phyloP scores from a whole-genome alignment of 2,329 filamentous ascomycete species.

The Chaetomiaceae sp. region DNA sequence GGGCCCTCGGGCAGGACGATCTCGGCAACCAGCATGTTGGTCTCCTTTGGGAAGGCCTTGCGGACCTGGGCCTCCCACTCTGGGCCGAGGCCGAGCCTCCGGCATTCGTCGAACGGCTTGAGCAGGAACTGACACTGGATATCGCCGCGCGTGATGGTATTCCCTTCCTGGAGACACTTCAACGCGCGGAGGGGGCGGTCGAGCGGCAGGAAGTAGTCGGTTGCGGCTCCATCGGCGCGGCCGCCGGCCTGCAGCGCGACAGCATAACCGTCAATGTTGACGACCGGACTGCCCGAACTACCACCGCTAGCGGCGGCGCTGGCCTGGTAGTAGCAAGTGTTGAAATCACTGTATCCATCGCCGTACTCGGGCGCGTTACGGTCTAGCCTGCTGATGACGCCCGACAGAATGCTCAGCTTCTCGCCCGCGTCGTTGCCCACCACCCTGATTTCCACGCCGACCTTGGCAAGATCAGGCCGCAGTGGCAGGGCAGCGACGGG shows the following conservation, averaged over 20 bases:
- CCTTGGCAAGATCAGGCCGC: conserved; percentile 78
- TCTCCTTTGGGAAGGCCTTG: conserved; percentile 81
- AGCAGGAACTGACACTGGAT: conserved; percentile 97
- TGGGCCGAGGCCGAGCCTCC: conserved; percentile 74
- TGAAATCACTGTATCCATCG: conserved; percentile 98
- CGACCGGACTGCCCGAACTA: conserved; percentile 95
- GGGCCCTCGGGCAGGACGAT: conserved; percentile 89
- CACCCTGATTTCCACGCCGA: conserved; percentile 90
- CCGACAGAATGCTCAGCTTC: conserved; percentile 95
- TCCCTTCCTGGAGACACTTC: conserved; percentile 71
- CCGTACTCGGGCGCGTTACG: conserved; percentile 97
- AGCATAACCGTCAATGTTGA: conserved; percentile 88
- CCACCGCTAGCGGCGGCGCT: conserved; percentile 94
- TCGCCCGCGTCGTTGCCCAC: conserved; percentile 98
- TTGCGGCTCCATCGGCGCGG: conserved; percentile 87
- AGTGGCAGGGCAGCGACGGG: conserved; percentile 72
- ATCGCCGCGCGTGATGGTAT: conserved; percentile 79
- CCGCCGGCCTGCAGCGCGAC: conserved; percentile 93
- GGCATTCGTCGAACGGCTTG: conserved; percentile 96
- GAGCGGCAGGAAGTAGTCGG: conserved; percentile 93
- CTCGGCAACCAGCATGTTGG: conserved; percentile 94
- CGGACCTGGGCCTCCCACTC: conserved; percentile 84
- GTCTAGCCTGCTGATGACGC: conserved; percentile 92
- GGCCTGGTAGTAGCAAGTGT: conserved; percentile 91
- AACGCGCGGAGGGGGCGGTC: conserved; percentile 85